phyloP scores from a whole-genome alignment of 1,139 yeast genomes.

The Blastobotrys persicus region DNA sequence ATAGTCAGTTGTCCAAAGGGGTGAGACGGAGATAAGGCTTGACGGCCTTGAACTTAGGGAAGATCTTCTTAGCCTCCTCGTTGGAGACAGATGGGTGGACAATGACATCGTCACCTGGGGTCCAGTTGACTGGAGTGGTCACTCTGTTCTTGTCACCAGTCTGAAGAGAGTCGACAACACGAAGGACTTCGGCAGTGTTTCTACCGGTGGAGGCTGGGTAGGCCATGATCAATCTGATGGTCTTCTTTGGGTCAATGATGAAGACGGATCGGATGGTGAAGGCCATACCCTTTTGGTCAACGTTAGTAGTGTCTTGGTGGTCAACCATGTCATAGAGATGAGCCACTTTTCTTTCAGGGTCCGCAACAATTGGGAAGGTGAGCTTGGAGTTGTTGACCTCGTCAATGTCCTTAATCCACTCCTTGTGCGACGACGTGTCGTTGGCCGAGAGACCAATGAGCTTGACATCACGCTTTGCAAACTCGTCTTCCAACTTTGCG shows the following conservation, averaged over 20 bases:
- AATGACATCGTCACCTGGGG: slow-evolving; percentile 82
- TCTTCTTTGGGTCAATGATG: slow-evolving; percentile 77
- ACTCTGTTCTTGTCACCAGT: slow-evolving; percentile 67
- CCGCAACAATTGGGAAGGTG: slow-evolving; percentile 78
- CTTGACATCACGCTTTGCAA: slow-evolving; percentile 71
- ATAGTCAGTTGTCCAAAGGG: slow-evolving; percentile 35
- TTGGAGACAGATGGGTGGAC: slow-evolving; percentile 71
- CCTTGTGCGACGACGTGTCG: slow-evolving; percentile 64
- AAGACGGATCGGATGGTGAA: slow-evolving; percentile 79
- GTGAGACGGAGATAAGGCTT: slow-evolving; percentile 75
- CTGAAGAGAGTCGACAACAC: slow-evolving; percentile 79
- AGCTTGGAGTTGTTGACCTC: slow-evolving; percentile 67
- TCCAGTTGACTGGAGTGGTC: slow-evolving; percentile 86
- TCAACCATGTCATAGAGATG: slow-evolving; percentile 75
- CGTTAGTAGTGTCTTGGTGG: slow-evolving; percentile 58
- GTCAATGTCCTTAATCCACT: slow-evolving; percentile 82
- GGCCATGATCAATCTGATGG: slow-evolving; percentile 65
- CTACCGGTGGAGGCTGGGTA: slow-evolving; percentile 88
- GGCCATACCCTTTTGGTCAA: slow-evolving; percentile 57
- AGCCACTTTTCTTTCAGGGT: slow-evolving; percentile 68
- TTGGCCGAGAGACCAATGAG: slow-evolving; percentile 78
- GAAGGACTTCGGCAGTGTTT: slow-evolving; percentile 81
- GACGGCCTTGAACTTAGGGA: slow-evolving; percentile 73
- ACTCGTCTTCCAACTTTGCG: slow-evolving; percentile 79
- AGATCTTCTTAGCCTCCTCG: slow-evolving; percentile 67